phyloP scores from a whole-genome alignment of 345 rosid genomes.

The Citrus unshiu region DNA sequence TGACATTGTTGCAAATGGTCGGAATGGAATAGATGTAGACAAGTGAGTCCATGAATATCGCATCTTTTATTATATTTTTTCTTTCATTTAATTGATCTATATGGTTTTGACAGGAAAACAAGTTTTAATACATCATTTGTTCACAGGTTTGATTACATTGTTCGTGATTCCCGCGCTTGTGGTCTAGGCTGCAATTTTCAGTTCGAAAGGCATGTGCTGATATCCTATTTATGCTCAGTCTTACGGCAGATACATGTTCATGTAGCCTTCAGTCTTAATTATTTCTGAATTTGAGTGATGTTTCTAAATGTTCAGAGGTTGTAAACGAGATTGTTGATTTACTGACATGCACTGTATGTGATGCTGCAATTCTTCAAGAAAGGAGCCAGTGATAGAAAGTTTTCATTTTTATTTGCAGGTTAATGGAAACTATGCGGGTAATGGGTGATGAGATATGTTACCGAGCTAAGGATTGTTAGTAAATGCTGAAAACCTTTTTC shows the following conservation, averaged over 20 bases:
- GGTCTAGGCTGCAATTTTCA: slow-evolving; percentile 62
- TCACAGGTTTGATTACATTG: slow-evolving; percentile 69
- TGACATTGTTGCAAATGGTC: slow-evolving; percentile 80
- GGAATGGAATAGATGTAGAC: slow-evolving; percentile 74
- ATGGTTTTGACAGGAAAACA: neutral
- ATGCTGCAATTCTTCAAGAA: neutral
- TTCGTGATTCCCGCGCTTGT: slow-evolving; percentile 64
- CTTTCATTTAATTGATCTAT: neutral
- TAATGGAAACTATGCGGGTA: slow-evolving; percentile 67
- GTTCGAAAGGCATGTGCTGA: slow-evolving; percentile 43
- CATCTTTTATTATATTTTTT: neutral
- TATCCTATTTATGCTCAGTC: neutral
- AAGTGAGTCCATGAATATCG: slow-evolving; percentile 34
- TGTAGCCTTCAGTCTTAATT: neutral
- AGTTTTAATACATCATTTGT: neutral
- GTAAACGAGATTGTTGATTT: neutral
- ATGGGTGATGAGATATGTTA: slow-evolving; percentile 70
- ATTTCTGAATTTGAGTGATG: neutral
- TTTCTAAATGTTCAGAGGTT: neutral
- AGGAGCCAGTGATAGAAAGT: neutral
- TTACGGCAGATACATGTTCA: neutral
- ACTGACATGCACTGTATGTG: neutral
- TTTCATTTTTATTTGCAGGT: slow-evolving; percentile 31
- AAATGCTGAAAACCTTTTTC: neutral
- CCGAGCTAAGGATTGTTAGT: slow-evolving; percentile 69